Evolutionary conservation across 805 yeast genomes (phyloP).

Genomic region (Saitoella complicata): DNA sequence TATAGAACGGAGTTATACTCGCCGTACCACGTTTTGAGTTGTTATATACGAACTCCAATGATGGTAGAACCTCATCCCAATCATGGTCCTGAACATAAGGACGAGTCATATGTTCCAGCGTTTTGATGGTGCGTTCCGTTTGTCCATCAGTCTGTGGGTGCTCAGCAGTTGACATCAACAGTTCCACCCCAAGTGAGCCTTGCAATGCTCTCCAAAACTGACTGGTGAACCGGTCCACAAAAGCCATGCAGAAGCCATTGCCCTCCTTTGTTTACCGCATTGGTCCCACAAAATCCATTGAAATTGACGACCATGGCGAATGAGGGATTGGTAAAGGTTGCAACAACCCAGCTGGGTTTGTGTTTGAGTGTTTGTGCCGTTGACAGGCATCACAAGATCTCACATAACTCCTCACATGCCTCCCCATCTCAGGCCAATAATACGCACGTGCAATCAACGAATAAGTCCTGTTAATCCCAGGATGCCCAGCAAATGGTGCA

Average conservation of each 20-base stretch:
- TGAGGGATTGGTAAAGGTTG: too few relatives aligned
- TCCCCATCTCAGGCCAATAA: conserved; percentile 1
- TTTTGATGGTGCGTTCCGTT: conserved; percentile 10
- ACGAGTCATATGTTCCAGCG: conserved; percentile 7
- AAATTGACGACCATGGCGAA: too few relatives aligned
- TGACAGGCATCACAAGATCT: not conserved
- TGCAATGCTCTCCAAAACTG: conserved; percentile 8
- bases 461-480: not conserved
- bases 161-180: conserved; percentile 6
- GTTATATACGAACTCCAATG: too few relatives aligned
- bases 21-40: too few relatives aligned
- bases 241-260: not conserved
- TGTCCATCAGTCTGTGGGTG: conserved; percentile 15
- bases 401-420: not conserved
- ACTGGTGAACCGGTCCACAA: conserved; percentile 7
- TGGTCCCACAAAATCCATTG: not conserved
- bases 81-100: too few relatives aligned
- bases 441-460: not conserved
- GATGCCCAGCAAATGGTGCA: conserved; percentile 1
- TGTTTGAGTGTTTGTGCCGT: too few relatives aligned
- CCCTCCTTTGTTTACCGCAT: not conserved
- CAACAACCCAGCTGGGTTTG: too few relatives aligned
- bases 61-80: too few relatives aligned
- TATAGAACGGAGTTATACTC: too few relatives aligned
- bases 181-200: not conserved